Evolutionary conservation across 1,139 yeast species (phyloP), one percentile per base, ranked within the genome.

Genomic region (Protomyces inouyei): DNA sequence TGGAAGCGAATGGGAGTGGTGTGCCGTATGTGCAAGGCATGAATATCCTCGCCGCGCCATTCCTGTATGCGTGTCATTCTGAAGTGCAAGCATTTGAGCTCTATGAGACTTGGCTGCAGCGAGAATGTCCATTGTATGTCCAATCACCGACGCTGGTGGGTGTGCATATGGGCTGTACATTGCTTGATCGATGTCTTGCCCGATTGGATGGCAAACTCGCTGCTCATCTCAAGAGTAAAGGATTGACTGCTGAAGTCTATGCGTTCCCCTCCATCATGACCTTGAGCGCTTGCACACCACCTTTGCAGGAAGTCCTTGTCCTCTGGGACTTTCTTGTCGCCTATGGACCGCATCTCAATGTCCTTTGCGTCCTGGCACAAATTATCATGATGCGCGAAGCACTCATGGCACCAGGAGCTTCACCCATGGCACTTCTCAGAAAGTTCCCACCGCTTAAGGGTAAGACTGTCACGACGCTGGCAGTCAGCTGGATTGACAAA

Each of bases 281-380:
- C 0, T 77, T 92, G 59, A 85, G 95, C 66, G 95, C 97, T 3
- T 89, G 96, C 72, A 90, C 96, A 2, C 96, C 96, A 9, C 95
- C 97, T 0, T 77, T 92, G 60, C 77, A 80, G 35, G 88, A 91
- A 68, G 90, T 88, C 0, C 76, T 91, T 55, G 82, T 85, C 65
- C 78, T 91, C 35, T 91, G 98, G 98, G 98, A 91, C 74, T 87
- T 90, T 69, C 76, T 90, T 71, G 87, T 91, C 74, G 96, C 97
- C 2, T 91, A 89, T 72, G 98, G 98, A 0, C 83, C 88, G 36
- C 97, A 92, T 73, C 82, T 91, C 85, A 91, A 91, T 74, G 82
- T 92, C 37, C 77, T 92, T 43, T 88, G 91, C 70, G 84, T 91
- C 10, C 91, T 91, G 18, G 95, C 97, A 0, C 96, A 90, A 73